Evolutionary conservation across 495 filamentous ascomycete species (phyloP).

Genomic region (Hypoxylon cercidicola): DNA sequence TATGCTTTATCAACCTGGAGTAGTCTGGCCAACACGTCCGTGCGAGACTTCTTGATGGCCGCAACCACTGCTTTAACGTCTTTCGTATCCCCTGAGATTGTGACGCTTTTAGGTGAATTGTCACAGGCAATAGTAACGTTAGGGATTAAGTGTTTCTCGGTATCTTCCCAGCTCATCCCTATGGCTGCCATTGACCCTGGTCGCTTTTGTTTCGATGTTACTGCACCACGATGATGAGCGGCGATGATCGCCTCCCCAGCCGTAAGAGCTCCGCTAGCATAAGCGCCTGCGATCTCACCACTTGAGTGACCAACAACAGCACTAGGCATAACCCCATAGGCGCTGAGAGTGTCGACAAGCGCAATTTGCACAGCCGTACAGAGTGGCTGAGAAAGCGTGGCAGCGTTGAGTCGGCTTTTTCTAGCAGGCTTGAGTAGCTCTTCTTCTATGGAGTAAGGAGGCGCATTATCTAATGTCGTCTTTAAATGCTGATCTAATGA

Average conservation of each 20-base stretch:
- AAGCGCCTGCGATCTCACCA: constrained; percentile 57
- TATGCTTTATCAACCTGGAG: constrained; percentile 58
- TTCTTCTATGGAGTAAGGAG: constrained; percentile 24
- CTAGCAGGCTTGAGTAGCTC: constrained; percentile 25
- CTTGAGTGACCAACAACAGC: constrained; percentile 53
- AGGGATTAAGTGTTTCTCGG: constrained; percentile 32
- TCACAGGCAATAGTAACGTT: constrained; percentile 52
- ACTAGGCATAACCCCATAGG: constrained; percentile 55
- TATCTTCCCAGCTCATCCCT: constrained; percentile 43
- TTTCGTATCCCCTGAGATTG: constrained; percentile 49
- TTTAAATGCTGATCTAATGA: constrained; percentile 21
- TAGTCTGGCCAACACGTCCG: constrained; percentile 32
- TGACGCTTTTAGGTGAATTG: constrained; percentile 53
- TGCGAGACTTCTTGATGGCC: constrained; percentile 23
- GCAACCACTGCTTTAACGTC: constrained; percentile 30
- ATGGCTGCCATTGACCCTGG: constrained; percentile 55
- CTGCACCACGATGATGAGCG: constrained; percentile 48
- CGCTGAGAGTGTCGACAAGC: constrained; percentile 59
- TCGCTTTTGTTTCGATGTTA: constrained; percentile 21
- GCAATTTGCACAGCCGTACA: constrained; percentile 60
- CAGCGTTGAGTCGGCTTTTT: constrained; percentile 41
- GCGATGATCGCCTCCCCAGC: constrained; percentile 41
- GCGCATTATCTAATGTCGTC: constrained; percentile 1
- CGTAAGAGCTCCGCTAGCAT: constrained; percentile 47
- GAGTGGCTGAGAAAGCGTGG: constrained; percentile 51